Base-by-base conservation (phyloP, 345 rosid species). In the Euphorbia peplus region DNA sequence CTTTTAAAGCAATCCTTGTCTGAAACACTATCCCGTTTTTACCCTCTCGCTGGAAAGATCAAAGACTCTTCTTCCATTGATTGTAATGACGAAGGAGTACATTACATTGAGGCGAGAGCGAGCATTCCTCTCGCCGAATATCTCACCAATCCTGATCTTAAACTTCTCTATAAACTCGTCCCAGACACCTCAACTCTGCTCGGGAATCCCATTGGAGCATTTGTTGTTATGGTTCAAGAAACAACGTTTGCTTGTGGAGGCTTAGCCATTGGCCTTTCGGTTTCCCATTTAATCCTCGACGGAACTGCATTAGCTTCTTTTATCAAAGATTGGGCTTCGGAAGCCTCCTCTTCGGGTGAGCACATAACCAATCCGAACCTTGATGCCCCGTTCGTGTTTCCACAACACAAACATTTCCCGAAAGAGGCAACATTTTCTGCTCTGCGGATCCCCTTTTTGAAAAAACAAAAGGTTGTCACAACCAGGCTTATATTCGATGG, bases 401-500 rank as follows among this genome's bases (percentile, higher is more conserved):
- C 68, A 19, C 57, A 30, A 32, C 41, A 28, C 8, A 22, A 60
- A 8, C 24, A 29, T 4, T 8, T 53, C 26, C 35, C 60, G 44
- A 67, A 67, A 13, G 67, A 22, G 13, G 37, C 55, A 12, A 29
- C 44, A 24, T 3, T 32, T 4, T 5, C 8, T 0, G 4, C 50
- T 22, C 16, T 70, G 32, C 30, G 0, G 4, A 16, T 3, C 6
- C 10, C 12, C 57, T 1, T 58, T 57, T 64, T 19, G 69, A 10
- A 71, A 41, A 44, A 24, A 32, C 1, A 66, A 61, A 21, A 76
- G 13, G 70, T 47, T 62, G 22, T 25, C 19, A 0, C 67, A 79
- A 8, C 77, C 70, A 67, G 76, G 88, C 63, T 82, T 80, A 59
- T 76, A 77, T 48, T 86, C 84, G 70, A 79, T 63, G 71, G 81